Evolutionary conservation across 23 red algal species (phyloP).

Genomic region (Gracilariopsis chorda): DNA sequence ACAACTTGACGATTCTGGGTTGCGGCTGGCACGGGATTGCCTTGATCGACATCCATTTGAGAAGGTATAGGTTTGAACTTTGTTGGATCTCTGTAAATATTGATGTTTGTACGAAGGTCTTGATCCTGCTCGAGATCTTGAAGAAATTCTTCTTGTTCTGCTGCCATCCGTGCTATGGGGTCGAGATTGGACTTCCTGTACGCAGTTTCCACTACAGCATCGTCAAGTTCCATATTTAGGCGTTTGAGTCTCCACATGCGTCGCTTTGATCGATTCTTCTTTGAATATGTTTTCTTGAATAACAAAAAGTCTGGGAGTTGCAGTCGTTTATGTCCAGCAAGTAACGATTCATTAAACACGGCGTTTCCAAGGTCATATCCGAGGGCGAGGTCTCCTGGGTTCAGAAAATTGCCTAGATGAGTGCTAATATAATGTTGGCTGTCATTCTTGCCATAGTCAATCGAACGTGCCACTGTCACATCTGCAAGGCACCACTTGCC

Average conservation of each 20-base stretch:
- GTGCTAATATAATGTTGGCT: conserved; percentile 66
- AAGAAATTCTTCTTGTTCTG: conserved; percentile 92
- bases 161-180: conserved; percentile 56
- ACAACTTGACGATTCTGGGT: background rate
- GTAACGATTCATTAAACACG: conserved; percentile 83
- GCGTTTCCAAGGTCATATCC: conserved; percentile 95
- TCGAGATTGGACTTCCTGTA: conserved; percentile 40
- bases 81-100: conserved; percentile 83
- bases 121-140: conserved; percentile 98
- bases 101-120: conserved; percentile 77
- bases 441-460: conserved; percentile 91
- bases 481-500: conserved; percentile 70
- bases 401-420: conserved; percentile 83
- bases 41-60: conserved; percentile 33
- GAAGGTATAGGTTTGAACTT: background rate
- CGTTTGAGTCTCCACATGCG: conserved; percentile 76
- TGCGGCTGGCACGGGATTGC: background rate
- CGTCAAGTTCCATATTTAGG: conserved; percentile 81
- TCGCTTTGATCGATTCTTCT: conserved; percentile 71
- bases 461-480: conserved; percentile 67
- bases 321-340: conserved; percentile 60
- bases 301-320: conserved; percentile 87
- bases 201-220: conserved; percentile 13
- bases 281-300: conserved; percentile 86
- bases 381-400: conserved; percentile 83